Evolutionary conservation across 345 rosid species (phyloP), one percentile per base, ranked within the genome.

Genomic region (Draba incana): DNA sequence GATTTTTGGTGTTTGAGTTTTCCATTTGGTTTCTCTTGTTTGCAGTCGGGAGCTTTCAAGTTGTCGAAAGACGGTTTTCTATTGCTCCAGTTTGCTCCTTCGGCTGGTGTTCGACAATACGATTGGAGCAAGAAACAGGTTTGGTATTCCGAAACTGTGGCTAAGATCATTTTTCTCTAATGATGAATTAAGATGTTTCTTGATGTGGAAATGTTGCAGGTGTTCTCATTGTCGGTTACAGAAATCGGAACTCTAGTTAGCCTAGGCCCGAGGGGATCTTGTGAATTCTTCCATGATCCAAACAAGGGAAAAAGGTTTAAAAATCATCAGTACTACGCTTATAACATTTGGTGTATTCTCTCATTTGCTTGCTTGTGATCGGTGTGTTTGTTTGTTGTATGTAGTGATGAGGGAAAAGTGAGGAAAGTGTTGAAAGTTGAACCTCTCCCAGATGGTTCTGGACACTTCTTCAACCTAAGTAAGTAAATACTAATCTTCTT

Each of bases 121-220:
- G 99, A 94, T 77, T 94, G 97, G 99, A 83, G 84, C 69, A 82
- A 76, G 75, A 94, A 94, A 85, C 99, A 90, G 97, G 98, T 75
- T 33, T 48, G 42, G n/a, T 65, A 5, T 25, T 9, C 38, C 15
- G 5, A 24, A 15, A 39, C 2, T 31, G 14, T 33, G 52, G 53
- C 13, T 43, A 28, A 56, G 63, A 8, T 23, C 43, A 28, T 50
- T 31, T 35, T 41, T 33, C 8, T 56, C 10, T 35, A 35, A 20
- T 27, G 8, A 57, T 56, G 51, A 3, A 38, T 25, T 7, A 12
- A 16, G 57, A 10, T 28, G 41, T 28, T 69, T 49, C 24, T 25
- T 64, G 0, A 41, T 57, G 66, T 73, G n/a, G 24, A 14, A 16
- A 54, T 53, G 64, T 65, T 71, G 46, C 67, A 90, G 97, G 88